phyloP scores from a whole-genome alignment of 345 rosid species.

The Combretum micranthum region DNA sequence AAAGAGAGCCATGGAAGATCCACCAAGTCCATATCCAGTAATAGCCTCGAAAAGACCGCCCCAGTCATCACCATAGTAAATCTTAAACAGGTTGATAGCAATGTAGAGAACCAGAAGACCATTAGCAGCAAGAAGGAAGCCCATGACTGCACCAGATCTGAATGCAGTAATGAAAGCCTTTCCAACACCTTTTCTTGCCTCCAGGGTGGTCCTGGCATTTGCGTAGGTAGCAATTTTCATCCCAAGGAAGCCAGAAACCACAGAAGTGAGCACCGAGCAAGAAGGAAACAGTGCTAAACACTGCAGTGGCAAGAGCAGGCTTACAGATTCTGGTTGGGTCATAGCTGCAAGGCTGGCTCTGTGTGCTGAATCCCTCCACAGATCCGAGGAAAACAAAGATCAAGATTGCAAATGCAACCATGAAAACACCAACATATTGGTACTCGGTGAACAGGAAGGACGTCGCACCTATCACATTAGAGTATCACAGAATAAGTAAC shows the following conservation, averaged over 20 bases:
- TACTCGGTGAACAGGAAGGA: constrained; percentile 60
- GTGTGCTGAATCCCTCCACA: constrained; percentile 62
- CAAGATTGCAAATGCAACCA: constrained; percentile 45
- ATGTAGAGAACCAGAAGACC: constrained; percentile 71
- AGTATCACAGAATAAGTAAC: constrained; percentile 2
- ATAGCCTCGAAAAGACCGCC: constrained; percentile 76
- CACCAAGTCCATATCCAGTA: constrained; percentile 84
- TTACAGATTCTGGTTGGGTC: constrained; percentile 51
- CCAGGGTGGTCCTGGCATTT: constrained; percentile 84
- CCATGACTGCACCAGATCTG: constrained; percentile 81
- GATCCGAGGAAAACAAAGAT: constrained; percentile 67
- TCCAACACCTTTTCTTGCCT: constrained; percentile 86
- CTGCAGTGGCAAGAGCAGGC: constrained; percentile 83
- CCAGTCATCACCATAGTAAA: constrained; percentile 80
- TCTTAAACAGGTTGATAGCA: constrained; percentile 59
- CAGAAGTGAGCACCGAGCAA: constrained; percentile 72
- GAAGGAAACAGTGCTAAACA: constrained; percentile 69
- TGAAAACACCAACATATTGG: constrained; percentile 54
- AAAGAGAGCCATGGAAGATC: constrained; percentile 84
- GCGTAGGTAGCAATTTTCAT: constrained; percentile 94
- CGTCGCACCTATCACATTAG: constrained; percentile 46
- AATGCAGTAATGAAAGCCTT: constrained; percentile 74
- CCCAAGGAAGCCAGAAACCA: constrained; percentile 85
- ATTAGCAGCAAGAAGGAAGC: constrained; percentile 78
- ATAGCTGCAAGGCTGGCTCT: constrained; percentile 63